Conservation (phyloP, 192 early-diverging fungal genomes). For the Entomortierella chlamydospora region DNA sequence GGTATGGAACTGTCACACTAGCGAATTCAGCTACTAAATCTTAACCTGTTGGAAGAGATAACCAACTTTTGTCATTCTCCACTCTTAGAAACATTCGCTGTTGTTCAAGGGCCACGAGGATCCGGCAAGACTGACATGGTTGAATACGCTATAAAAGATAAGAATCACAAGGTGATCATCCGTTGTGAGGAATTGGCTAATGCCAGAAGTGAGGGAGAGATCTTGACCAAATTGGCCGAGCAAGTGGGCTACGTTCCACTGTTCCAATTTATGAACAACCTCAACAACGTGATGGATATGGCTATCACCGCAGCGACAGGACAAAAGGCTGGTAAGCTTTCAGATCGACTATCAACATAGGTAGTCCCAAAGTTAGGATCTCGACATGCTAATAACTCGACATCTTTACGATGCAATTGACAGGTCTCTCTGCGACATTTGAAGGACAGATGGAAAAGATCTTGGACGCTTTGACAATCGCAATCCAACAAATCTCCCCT, state of each 20-base stretch:
- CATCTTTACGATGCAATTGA: neutral
- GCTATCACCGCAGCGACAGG: slow-evolving; percentile 91
- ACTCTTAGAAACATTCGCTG: slow-evolving; percentile 78
- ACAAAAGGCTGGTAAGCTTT: slow-evolving; percentile 71
- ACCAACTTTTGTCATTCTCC: neutral
- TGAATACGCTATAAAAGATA: slow-evolving; percentile 71
- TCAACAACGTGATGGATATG: slow-evolving; percentile 83
- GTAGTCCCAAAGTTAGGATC: neutral
- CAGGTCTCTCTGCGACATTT: slow-evolving; percentile 80
- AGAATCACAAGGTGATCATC: slow-evolving; percentile 82
- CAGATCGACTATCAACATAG: too few species aligned
- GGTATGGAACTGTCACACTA: slow-evolving; percentile 34
- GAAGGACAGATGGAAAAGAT: slow-evolving; percentile 87
- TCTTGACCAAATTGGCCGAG: slow-evolving; percentile 80
- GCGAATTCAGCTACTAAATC: neutral
- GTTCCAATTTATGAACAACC: slow-evolving; percentile 81
- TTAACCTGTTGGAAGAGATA: too few species aligned
- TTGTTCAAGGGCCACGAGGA: slow-evolving; percentile 88
- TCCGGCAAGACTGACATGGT: slow-evolving; percentile 85
- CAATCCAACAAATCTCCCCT: slow-evolving; percentile 64
- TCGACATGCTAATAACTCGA: neutral
- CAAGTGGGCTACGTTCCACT: slow-evolving; percentile 95
- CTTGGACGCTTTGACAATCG: slow-evolving; percentile 83
- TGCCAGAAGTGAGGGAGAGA: slow-evolving; percentile 75
- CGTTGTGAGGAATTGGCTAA: slow-evolving; percentile 82